Percentiles rank a stretch among this genome's conserved stretches.
Evolutionary conservation across 805 yeast species (phyloP).

Genomic region (Brettanomyces bruxellensis): DNA sequence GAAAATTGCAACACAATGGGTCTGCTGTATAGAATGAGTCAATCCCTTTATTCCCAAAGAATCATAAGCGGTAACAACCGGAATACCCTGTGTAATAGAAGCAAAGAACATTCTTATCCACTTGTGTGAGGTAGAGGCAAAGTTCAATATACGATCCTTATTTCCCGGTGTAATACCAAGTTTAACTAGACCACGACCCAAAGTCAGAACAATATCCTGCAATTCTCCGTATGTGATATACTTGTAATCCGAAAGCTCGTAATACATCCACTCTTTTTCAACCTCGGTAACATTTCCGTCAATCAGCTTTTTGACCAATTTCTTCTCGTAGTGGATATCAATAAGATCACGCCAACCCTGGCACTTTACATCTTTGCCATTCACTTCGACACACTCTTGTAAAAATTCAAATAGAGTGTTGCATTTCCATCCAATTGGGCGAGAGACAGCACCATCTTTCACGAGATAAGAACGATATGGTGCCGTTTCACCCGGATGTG

Average conservation of each 20-base stretch:
- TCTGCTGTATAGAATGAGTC: slow-evolving; percentile 76
- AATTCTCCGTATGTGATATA: slow-evolving; percentile 57
- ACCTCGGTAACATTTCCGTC: slow-evolving; percentile 67
- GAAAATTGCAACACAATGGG: slow-evolving; percentile 69
- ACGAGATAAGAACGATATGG: slow-evolving; percentile 60
- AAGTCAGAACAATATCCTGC: slow-evolving; percentile 34
- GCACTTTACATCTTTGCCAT: slow-evolving; percentile 47
- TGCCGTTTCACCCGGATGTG: slow-evolving; percentile 58
- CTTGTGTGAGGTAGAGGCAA: slow-evolving; percentile 77
- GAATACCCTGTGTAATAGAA: slow-evolving; percentile 62
- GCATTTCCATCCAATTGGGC: slow-evolving; percentile 59
- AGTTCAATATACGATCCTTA: slow-evolving; percentile 64
- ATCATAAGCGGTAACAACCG: slow-evolving; percentile 93
- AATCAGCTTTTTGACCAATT: slow-evolving; percentile 61
- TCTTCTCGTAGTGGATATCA: slow-evolving; percentile 69
- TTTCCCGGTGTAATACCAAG: slow-evolving; percentile 61
- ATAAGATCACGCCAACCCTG: slow-evolving; percentile 68
- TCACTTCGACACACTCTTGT: slow-evolving; percentile 47
- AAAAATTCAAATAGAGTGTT: slow-evolving; percentile 64
- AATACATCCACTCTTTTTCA: slow-evolving; percentile 83
- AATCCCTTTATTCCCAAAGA: slow-evolving; percentile 86
- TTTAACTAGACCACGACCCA: slow-evolving; percentile 69
- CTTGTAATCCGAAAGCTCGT: slow-evolving; percentile 67
- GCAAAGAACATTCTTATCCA: slow-evolving; percentile 90
- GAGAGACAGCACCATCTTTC: slow-evolving; percentile 35